Percentiles rank a stretch among this genome's conserved stretches.
phyloP scores from a whole-genome alignment of 1,284 basidiomycete genomes.

The Melampsora larici-populina region DNA sequence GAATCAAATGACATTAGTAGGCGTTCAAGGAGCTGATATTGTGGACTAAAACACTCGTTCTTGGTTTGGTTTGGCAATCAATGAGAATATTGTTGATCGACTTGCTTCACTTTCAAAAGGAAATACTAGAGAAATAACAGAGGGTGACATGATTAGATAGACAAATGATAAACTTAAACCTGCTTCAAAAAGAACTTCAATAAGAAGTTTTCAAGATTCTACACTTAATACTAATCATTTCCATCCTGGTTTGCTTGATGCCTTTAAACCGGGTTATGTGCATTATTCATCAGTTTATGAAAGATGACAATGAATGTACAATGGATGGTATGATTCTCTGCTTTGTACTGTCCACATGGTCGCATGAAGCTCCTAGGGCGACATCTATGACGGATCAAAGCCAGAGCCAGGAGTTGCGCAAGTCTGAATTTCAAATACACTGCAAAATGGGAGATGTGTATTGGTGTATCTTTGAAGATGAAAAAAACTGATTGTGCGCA shows the following conservation, averaged over 20 bases:
- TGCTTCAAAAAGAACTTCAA: constrained; percentile 64
- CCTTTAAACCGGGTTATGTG: constrained; percentile 87
- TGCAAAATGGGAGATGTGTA: too few relatives aligned
- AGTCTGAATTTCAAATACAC: constrained; percentile 65
- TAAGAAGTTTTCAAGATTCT: constrained; percentile 92
- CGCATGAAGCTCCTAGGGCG: constrained; percentile 78
- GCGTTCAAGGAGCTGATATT: constrained; percentile 54
- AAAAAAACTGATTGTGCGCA: too few relatives aligned
- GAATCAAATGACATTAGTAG: constrained; percentile 54
- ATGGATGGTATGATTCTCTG: constrained; percentile 62
- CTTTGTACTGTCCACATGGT: constrained; percentile 72
- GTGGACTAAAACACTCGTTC: constrained; percentile 53
- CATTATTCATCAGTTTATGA: constrained; percentile 77
- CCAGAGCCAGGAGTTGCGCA: constrained; percentile 53
- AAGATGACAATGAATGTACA: constrained; percentile 80
- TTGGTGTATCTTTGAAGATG: too few relatives aligned
- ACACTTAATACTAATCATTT: constrained; percentile 84
- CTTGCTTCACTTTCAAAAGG: constrained; percentile 72
- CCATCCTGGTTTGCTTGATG: constrained; percentile 89
- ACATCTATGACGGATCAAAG: constrained; percentile 69
- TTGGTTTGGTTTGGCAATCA: constrained; percentile 54
- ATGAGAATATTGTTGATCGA: constrained; percentile 73
- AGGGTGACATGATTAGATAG: constrained; percentile 93
- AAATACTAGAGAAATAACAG: constrained; percentile 70
- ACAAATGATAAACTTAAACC: constrained; percentile 84